These are phyloP conservation scores for Lepidium campestre DNA, from an alignment of 441 rosid genomes.

Conservation along the genomic window DNA sequence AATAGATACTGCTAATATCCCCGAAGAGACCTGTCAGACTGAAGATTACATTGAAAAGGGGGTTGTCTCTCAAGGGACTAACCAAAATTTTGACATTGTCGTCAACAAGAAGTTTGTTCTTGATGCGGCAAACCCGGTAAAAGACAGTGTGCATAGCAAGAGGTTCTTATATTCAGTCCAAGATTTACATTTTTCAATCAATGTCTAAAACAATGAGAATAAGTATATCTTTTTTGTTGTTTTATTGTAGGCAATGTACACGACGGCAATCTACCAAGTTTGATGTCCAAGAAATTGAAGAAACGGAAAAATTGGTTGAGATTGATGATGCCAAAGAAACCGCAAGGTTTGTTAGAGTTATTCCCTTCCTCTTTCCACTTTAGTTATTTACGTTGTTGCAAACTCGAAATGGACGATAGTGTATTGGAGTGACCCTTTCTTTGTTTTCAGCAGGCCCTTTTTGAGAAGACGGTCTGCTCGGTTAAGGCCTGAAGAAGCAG, in stretches of 20 bases:
- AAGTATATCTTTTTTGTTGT: neutral
- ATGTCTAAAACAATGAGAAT: neutral
- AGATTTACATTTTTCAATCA: neutral
- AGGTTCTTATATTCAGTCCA: conserved; percentile 19
- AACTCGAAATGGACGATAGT: neutral
- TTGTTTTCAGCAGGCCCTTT: conserved; percentile 4
- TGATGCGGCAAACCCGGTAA: conserved; percentile 10
- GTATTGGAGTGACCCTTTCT: neutral
- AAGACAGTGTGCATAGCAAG: conserved; percentile 10
- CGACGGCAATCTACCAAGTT: conserved; percentile 19
- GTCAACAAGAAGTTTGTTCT: conserved; percentile 9
- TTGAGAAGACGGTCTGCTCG: conserved; percentile 21
- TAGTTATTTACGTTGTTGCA: neutral
- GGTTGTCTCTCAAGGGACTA: conserved; percentile 1
- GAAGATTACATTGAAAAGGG: neutral
- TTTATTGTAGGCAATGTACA: conserved; percentile 12
- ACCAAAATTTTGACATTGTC: conserved; percentile 5
- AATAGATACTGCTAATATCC: neutral
- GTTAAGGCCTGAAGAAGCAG: conserved; percentile 22
- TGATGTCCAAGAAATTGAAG: conserved; percentile 1
- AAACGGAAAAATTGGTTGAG: conserved; percentile 4
- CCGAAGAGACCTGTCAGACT: conserved; percentile 10
- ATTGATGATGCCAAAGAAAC: conserved; percentile 12
- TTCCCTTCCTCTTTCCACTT: neutral
- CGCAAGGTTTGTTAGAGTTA: conserved; percentile 14